Evolutionary conservation across 495 filamentous ascomycete species (phyloP).

Genomic region (Lepidopterella palustris): DNA sequence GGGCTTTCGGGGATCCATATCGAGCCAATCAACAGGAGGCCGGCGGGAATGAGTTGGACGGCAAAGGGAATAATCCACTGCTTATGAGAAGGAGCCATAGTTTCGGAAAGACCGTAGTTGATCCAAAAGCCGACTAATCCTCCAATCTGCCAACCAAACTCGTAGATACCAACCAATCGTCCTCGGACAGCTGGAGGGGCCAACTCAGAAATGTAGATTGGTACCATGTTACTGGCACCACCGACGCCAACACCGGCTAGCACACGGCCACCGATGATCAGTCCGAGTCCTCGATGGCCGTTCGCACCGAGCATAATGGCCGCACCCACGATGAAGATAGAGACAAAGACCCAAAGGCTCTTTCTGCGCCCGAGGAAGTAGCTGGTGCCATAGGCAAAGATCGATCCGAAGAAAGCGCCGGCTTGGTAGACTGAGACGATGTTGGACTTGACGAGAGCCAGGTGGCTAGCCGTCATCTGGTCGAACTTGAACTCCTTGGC

Average conservation of each 20-base stretch:
- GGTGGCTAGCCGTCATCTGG: not conserved
- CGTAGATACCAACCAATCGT: constrained; percentile 56
- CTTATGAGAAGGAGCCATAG: constrained; percentile 39
- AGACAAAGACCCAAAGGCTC: constrained; percentile 22
- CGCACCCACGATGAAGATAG: constrained; percentile 30
- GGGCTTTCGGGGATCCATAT: constrained; percentile 56
- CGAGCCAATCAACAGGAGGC: constrained; percentile 43
- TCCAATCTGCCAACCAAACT: constrained; percentile 67
- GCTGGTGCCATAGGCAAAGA: constrained; percentile 24
- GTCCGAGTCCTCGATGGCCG: constrained; percentile 49
- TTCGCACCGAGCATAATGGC: constrained; percentile 36
- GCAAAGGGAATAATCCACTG: constrained; percentile 55
- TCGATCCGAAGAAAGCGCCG: constrained; percentile 32
- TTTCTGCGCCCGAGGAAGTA: constrained; percentile 26
- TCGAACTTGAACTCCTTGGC: constrained; percentile 16
- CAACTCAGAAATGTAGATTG: constrained; percentile 42
- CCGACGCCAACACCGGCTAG: constrained; percentile 40
- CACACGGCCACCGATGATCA: constrained; percentile 43
- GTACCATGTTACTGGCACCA: constrained; percentile 35
- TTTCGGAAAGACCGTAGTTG: constrained; percentile 44
- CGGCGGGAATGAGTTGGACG: constrained; percentile 51
- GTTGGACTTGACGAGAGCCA: constrained; percentile 33
- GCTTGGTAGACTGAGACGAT: constrained; percentile 58
- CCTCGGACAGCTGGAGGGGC: constrained; percentile 41
- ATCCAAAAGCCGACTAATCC: constrained; percentile 59